phyloP scores from a whole-genome alignment of 768 basidiomycete species.

The Tricholomella constricta region DNA sequence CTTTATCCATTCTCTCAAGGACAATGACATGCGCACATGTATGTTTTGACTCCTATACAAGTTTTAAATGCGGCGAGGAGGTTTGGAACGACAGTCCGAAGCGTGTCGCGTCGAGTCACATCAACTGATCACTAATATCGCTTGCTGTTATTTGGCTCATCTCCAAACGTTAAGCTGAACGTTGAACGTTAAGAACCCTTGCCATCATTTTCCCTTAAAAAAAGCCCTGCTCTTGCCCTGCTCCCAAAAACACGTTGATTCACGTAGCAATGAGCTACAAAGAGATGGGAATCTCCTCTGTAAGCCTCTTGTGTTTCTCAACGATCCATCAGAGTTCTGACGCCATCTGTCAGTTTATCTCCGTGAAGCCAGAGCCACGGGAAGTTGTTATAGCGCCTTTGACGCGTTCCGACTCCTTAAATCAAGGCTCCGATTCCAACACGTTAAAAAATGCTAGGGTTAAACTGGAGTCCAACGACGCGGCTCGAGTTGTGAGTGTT shows the following conservation, averaged over 20 bases:
- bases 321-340: neutral
- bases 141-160: conserved; percentile 11
- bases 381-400: conserved; percentile 16
- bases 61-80: neutral
- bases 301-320: neutral
- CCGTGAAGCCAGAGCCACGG: conserved; percentile 18
- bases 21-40: neutral
- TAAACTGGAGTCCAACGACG: conserved; percentile 34
- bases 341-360: conserved; percentile 4
- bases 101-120: conserved; percentile 13
- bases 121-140: neutral
- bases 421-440: conserved; percentile 6
- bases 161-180: neutral
- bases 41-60: neutral
- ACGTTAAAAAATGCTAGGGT: conserved; percentile 13
- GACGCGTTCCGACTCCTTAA: conserved; percentile 8
- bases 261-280: conserved; percentile 20
- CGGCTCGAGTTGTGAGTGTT: conserved; percentile 26
- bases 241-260: neutral
- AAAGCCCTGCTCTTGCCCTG: neutral
- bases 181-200: too few species aligned
- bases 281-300: conserved; percentile 19
- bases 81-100: neutral
- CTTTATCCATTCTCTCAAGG: neutral
- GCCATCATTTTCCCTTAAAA: neutral